A percentile compares a stretch with the other conserved stretches of the same genome.
Evolutionary conservation across 2,329 filamentous ascomycete genomes (phyloP).

Genomic region (Periglandula ipomoeae): DNA sequence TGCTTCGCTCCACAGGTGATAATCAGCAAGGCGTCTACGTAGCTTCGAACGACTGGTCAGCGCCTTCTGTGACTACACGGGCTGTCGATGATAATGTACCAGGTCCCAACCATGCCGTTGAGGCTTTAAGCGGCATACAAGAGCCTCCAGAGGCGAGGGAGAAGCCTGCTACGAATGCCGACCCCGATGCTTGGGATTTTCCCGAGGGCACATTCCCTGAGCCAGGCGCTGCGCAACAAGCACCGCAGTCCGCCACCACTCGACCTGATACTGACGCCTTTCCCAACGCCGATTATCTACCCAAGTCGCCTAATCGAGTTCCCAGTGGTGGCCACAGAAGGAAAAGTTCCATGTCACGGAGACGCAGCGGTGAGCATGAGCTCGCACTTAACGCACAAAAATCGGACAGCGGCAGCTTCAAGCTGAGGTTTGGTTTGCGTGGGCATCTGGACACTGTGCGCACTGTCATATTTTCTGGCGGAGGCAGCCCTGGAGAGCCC

Average conservation of each 20-base stretch:
- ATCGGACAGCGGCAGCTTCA: constrained; percentile 70
- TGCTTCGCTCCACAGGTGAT: constrained; percentile 45
- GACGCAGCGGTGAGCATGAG: constrained; percentile 61
- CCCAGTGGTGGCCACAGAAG: constrained; percentile 59
- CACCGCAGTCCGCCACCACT: constrained; percentile 38
- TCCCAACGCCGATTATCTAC: constrained; percentile 67
- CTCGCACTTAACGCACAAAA: constrained; percentile 47
- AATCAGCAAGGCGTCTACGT: constrained; percentile 32
- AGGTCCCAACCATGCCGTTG: constrained; percentile 29
- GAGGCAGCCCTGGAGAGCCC: constrained; percentile 88
- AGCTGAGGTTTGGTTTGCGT: constrained; percentile 81
- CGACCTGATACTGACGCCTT: constrained; percentile 85
- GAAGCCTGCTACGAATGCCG: constrained; percentile 36
- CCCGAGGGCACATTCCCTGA: constrained; percentile 66
- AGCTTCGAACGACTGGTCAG: constrained; percentile 26
- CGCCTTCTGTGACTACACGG: constrained; percentile 24
- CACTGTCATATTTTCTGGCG: constrained; percentile 92
- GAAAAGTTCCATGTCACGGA: constrained; percentile 68
- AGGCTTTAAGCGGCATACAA: constrained; percentile 29
- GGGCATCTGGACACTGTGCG: constrained; percentile 92
- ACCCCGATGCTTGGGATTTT: constrained; percentile 85
- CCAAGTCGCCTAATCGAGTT: constrained; percentile 70
- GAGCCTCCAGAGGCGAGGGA: constrained; percentile 35
- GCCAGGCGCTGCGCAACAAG: constrained; percentile 32
- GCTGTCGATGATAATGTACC: constrained; percentile 24